Evolutionary conservation across 768 basidiomycete species (phyloP), one percentile per base, ranked within the genome.

Genomic region (Naganishia kalamii): DNA sequence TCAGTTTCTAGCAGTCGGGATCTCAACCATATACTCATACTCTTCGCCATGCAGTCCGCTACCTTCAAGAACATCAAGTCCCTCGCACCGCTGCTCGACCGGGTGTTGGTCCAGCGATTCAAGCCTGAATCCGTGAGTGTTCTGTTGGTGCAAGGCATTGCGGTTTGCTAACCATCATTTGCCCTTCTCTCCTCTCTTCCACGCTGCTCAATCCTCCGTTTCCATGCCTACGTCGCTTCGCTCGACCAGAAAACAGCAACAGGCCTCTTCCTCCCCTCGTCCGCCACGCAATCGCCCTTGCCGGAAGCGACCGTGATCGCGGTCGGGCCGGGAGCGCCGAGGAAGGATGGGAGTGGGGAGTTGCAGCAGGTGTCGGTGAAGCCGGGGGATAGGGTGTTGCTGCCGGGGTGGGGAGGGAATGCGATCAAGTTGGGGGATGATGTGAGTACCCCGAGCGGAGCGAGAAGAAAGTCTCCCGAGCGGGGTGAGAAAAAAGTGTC

Each of bases 231-330:
- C 46, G 17, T 13, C 62, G n/a, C 25, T 33, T 23, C 11, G 47
- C 43, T 32, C 29, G 23, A 21, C 27, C 61, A 97, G 93, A 96
- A 98, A 93, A 99, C 94, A n/a, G 88, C 96, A 3, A 80, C 88
- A 25, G 96, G 96, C 37, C 87, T 99, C 77, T 92, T 92, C 85
- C 83, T 99, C 49, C 96, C 96, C n/a, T 85, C 88, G 0, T 90
- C 92, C 1, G 86, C 89, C 5, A 92, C 90, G 29, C 84, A 78
- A 70, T 85, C 79, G 71, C 92, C 92, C 25, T 84, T 97, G n/a
- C 92, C 94, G 1, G 94, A 98, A 80, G 94, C 92, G 5, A 94
- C 91, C 32, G 94, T 96, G 74, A 88, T 97, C 76, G 90, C 96
- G 29, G 88, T 90, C 51, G 94, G 94, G 63, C 94, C 94, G 35